A percentile compares a stretch with the other conserved stretches of the same genome.
Conservation (phyloP, 495 filamentous ascomycete species). For the Aspergillus sclerotiicarbonarius region DNA sequence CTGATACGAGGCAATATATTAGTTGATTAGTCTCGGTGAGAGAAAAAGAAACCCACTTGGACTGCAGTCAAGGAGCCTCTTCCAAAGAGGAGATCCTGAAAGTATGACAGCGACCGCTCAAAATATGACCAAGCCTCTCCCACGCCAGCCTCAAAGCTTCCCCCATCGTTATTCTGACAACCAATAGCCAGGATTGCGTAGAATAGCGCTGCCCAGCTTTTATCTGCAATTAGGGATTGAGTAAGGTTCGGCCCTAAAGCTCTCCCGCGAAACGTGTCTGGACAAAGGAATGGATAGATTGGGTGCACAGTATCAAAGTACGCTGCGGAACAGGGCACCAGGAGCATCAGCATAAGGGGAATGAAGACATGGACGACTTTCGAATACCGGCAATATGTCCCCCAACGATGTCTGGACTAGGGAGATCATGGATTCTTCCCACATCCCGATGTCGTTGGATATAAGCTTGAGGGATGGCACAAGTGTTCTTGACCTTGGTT, state of each 20-base stretch:
- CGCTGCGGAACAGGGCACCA: neutral
- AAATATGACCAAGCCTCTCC: constrained; percentile 21
- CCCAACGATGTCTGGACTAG: neutral
- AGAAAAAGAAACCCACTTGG: constrained; percentile 9
- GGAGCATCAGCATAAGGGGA: neutral
- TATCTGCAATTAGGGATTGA: constrained; percentile 6
- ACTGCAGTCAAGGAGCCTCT: constrained; percentile 16
- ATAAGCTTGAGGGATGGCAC: neutral
- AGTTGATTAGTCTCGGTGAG: neutral
- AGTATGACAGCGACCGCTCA: constrained; percentile 12
- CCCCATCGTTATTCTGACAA: constrained; percentile 22
- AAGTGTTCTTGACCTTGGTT: constrained; percentile 12
- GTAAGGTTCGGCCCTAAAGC: neutral
- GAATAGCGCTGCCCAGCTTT: constrained; percentile 16
- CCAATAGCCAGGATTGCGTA: constrained; percentile 23
- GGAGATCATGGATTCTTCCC: neutral
- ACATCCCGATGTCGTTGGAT: neutral
- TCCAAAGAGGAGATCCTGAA: constrained; percentile 11
- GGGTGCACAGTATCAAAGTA: constrained; percentile 21
- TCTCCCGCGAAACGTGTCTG: constrained; percentile 9
- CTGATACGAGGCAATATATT: neutral
- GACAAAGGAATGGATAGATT: constrained; percentile 17
- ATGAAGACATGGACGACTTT: neutral
- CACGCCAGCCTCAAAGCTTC: constrained; percentile 17
- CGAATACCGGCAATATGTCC: neutral